A percentile compares a stretch with the other conserved stretches of the same genome.
Conservation (phyloP, 169 alveolate genomes). For the Eimeria sp. region DNA sequence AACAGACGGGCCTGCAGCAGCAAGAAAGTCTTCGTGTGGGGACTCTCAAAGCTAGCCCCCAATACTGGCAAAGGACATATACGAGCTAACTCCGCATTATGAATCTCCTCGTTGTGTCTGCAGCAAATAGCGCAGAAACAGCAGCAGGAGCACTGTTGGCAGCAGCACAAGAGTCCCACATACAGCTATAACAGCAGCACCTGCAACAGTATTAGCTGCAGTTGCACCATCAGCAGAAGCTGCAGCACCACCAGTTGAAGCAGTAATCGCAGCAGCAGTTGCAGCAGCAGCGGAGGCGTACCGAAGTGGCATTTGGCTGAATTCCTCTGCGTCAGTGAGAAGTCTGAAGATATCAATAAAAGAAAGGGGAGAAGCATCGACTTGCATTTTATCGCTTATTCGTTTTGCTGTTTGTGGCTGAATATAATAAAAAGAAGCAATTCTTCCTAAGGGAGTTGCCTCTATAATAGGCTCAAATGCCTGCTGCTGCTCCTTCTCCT, state of each 20-base stretch:
- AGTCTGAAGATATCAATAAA: conserved; percentile 31
- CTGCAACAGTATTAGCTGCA: conserved; percentile 15
- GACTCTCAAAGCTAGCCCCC: conserved; percentile 71
- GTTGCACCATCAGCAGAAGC: conserved; percentile 1
- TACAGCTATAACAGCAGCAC: background rate
- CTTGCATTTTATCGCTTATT: background rate
- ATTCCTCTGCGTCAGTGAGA: conserved; percentile 9
- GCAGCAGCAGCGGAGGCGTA: conserved; percentile 39
- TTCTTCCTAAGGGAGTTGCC: conserved; percentile 44
- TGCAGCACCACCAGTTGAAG: background rate
- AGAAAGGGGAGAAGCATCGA: background rate
- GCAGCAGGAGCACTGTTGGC: background rate
- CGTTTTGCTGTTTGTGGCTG: conserved; percentile 8
- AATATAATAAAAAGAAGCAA: conserved; percentile 39
- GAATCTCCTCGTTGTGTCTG: conserved; percentile 84
- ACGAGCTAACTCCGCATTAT: conserved; percentile 83
- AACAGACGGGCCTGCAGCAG: conserved; percentile 87
- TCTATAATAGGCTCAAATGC: conserved; percentile 49
- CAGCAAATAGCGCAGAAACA: background rate
- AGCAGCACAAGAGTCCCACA: background rate
- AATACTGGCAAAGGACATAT: conserved; percentile 75
- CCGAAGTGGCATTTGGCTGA: conserved; percentile 65
- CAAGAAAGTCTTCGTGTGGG: conserved; percentile 86
- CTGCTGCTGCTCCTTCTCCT: background rate
- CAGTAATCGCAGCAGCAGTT: background rate